Percentiles rank a stretch among this genome's conserved stretches.
Evolutionary conservation across 1,284 basidiomycete species (phyloP).

Genomic region (Fomitopsis betulina): DNA sequence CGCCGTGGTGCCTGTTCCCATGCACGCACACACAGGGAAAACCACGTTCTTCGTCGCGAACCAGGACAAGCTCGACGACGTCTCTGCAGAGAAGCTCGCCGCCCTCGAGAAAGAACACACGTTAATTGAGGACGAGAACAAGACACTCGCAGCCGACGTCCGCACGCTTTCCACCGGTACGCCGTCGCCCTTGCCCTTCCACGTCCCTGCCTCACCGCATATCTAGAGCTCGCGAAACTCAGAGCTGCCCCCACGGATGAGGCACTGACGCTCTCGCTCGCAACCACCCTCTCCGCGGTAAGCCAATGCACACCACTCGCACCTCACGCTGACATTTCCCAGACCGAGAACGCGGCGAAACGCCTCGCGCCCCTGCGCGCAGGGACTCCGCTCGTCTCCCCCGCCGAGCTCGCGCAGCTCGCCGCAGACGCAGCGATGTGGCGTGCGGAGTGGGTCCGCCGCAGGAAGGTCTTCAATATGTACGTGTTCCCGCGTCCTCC

Average conservation of each 20-base stretch:
- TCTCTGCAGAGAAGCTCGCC: slow-evolving; percentile 55
- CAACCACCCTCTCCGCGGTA: slow-evolving; percentile 40
- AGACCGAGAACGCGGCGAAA: slow-evolving; percentile 47
- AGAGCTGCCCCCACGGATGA: slow-evolving; percentile 63
- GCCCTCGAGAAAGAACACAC: slow-evolving; percentile 52
- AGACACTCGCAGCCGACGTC: slow-evolving; percentile 43
- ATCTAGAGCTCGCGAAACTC: slow-evolving; percentile 60
- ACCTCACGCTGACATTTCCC: not conserved
- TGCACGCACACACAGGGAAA: slow-evolving; percentile 52
- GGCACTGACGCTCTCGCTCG: slow-evolving; percentile 52
- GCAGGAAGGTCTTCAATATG: slow-evolving; percentile 67
- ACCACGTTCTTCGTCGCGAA: slow-evolving; percentile 80
- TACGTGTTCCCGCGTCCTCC: slow-evolving; percentile 32
- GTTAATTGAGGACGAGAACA: slow-evolving; percentile 56
- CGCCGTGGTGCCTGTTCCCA: not conserved
- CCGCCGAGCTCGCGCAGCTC: slow-evolving; percentile 56
- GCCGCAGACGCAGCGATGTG: slow-evolving; percentile 68
- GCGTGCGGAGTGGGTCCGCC: slow-evolving; percentile 66
- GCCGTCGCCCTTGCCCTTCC: not conserved
- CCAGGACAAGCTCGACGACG: slow-evolving; percentile 57
- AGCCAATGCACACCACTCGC: slow-evolving; percentile 4
- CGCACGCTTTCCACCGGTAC: slow-evolving; percentile 50
- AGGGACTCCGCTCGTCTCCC: slow-evolving; percentile 61
- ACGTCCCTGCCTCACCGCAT: not conserved
- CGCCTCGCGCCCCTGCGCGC: slow-evolving; percentile 62